These are phyloP conservation scores for Clavispora vitiphila DNA, from an alignment of 805 yeast genomes.

Conservation along the genomic window DNA sequence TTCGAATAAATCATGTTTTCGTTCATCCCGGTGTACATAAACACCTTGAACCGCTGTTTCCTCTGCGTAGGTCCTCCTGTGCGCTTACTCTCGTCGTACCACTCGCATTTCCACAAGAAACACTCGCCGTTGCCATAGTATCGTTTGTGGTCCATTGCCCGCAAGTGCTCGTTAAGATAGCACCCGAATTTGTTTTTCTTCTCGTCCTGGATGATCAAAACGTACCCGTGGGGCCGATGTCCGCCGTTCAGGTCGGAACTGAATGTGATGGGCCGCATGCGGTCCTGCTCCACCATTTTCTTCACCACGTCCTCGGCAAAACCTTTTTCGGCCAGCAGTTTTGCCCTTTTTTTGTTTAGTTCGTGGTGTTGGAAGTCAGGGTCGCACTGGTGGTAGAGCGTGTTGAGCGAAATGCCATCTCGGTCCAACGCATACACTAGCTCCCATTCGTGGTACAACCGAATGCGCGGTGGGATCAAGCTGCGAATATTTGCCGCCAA, in stretches of 20 bases:
- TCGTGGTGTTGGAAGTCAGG: conserved; percentile 37
- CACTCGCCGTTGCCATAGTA: conserved; percentile 95
- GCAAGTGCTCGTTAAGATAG: conserved; percentile 66
- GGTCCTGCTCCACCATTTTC: conserved; percentile 20
- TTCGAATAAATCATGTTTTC: conserved; percentile 84
- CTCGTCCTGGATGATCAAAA: conserved; percentile 66
- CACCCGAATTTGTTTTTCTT: conserved; percentile 69
- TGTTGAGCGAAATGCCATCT: conserved; percentile 81
- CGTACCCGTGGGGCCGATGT: conserved; percentile 58
- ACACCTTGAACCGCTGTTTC: conserved; percentile 58
- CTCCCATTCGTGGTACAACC: conserved; percentile 72
- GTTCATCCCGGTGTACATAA: conserved; percentile 82
- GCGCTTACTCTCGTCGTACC: conserved; percentile 23
- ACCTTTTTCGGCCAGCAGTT: conserved; percentile 21
- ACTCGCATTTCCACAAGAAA: conserved; percentile 78
- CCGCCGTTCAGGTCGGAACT: conserved; percentile 12
- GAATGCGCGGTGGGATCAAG: conserved; percentile 73
- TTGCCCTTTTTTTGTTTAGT: conserved; percentile 9
- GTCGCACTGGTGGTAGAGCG: conserved; percentile 57
- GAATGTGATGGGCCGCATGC: conserved; percentile 9
- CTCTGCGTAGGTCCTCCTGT: not conserved
- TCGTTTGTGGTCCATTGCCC: conserved; percentile 64
- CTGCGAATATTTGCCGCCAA: conserved; percentile 72
- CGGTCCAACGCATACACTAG: conserved; percentile 83
- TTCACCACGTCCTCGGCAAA: conserved; percentile 32